Evolutionary conservation across 371 early-diverging fungal species (phyloP).

Genomic region (Coemansia sp.): DNA sequence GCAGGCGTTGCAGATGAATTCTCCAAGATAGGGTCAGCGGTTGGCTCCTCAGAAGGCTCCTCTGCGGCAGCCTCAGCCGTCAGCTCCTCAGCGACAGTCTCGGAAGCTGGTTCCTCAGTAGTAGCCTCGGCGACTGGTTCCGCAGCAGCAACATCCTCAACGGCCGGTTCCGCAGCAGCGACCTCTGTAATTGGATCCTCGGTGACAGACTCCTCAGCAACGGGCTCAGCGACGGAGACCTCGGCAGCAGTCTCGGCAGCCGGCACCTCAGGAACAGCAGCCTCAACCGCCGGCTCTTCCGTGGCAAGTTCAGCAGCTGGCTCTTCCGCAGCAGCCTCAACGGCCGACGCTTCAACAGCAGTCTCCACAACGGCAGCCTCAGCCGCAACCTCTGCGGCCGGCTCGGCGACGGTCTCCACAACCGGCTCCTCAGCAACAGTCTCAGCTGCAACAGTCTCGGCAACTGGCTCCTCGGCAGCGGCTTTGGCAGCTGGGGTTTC

Average conservation of each 20-base stretch:
- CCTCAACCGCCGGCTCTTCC: background rate
- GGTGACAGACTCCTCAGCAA: background rate
- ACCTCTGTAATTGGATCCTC: background rate
- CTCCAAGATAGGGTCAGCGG: background rate
- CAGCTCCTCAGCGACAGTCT: background rate
- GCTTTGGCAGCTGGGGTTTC: background rate
- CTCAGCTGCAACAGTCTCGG: background rate
- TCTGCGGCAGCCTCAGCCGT: background rate
- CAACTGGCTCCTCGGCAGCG: background rate
- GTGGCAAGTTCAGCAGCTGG: background rate
- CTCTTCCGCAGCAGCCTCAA: slow-evolving; percentile 1
- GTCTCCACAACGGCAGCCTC: background rate
- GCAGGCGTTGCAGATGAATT: background rate
- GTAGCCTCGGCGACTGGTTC: background rate
- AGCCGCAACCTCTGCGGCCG: background rate
- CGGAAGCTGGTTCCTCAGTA: background rate
- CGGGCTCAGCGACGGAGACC: background rate
- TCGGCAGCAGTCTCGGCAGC: background rate
- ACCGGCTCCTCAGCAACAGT: background rate
- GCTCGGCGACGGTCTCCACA: background rate
- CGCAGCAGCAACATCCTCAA: background rate
- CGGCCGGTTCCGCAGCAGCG: background rate
- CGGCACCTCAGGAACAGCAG: background rate
- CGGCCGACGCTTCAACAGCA: background rate
- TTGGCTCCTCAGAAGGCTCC: background rate